These are phyloP conservation scores for Talaromyces piceae DNA, from an alignment of 2,329 filamentous ascomycete species.

Conservation along the genomic window DNA sequence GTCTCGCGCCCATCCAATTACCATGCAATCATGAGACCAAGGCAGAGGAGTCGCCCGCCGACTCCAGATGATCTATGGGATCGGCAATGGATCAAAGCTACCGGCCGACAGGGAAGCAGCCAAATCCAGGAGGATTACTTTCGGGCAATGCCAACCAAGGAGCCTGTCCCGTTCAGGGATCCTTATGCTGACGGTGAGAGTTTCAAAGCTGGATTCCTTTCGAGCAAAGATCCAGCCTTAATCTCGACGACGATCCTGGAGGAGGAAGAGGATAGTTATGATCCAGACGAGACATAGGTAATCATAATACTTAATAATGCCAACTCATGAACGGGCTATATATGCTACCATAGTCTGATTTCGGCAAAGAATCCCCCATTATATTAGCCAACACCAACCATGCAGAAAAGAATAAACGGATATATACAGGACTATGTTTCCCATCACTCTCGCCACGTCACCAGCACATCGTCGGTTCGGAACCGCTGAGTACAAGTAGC, in stretches of 20 bases:
- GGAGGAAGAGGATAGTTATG: conserved; percentile 56
- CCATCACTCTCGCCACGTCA: conserved; percentile 63
- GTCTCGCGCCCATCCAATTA: conserved; percentile 32
- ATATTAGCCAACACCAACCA: not conserved
- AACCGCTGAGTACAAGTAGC: conserved; percentile 80
- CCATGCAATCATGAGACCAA: not conserved
- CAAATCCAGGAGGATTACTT: not conserved
- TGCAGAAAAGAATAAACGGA: no score
- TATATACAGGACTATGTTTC: not conserved
- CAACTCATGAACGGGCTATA: not conserved
- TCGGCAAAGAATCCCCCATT: not conserved
- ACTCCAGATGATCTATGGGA: not conserved
- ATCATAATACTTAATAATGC: not conserved
- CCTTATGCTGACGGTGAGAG: conserved; percentile 10
- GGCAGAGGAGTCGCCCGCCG: not conserved
- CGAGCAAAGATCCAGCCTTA: conserved; percentile 37
- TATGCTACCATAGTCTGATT: not conserved
- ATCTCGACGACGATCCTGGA: conserved; percentile 63
- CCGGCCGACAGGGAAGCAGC: not conserved
- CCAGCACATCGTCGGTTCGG: conserved; percentile 71
- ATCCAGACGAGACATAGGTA: conserved; percentile 15
- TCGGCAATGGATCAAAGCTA: not conserved
- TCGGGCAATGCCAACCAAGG: not conserved
- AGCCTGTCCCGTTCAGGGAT: conserved; percentile 4
- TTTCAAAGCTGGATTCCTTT: conserved; percentile 1